phyloP scores from a whole-genome alignment of 805 yeast species.

The Schwanniomyces sp. region DNA sequence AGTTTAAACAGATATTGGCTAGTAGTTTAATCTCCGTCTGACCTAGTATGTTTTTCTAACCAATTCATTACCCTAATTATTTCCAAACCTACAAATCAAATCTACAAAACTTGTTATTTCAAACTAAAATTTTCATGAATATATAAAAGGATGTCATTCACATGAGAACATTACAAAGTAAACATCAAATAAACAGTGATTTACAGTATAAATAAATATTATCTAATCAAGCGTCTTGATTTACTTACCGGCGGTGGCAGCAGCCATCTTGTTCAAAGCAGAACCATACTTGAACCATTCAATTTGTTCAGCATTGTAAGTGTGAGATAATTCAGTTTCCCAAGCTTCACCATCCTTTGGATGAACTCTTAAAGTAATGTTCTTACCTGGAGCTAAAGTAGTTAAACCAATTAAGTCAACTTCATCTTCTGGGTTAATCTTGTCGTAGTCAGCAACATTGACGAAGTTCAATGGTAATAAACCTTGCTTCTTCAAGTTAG shows the following conservation, averaged over 20 bases:
- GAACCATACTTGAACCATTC: constrained; percentile 99
- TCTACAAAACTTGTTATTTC: not conserved
- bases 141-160: not conserved
- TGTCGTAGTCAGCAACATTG: constrained; percentile 88
- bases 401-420: constrained; percentile 84
- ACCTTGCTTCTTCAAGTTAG: constrained; percentile 99
- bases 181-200: not conserved
- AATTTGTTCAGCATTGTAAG: constrained; percentile 94
- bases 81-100: no score
- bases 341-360: constrained; percentile 77
- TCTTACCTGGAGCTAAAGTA: constrained; percentile 90
- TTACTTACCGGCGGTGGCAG: constrained; percentile 9
- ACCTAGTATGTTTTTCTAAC: no score
- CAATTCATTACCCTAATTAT: no score
- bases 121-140: not conserved
- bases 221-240: not conserved
- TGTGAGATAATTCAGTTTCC: constrained; percentile 91
- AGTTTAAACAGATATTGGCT: no score
- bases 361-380: constrained; percentile 73
- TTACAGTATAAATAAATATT: constrained; percentile 1
- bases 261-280: constrained; percentile 94
- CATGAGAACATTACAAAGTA: not conserved
- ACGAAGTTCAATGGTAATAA: constrained; percentile 93
- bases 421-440: constrained; percentile 86
- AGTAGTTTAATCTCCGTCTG: no score